phyloP scores from a whole-genome alignment of 2,329 filamentous ascomycete species.

The Exophiala calicioides region DNA sequence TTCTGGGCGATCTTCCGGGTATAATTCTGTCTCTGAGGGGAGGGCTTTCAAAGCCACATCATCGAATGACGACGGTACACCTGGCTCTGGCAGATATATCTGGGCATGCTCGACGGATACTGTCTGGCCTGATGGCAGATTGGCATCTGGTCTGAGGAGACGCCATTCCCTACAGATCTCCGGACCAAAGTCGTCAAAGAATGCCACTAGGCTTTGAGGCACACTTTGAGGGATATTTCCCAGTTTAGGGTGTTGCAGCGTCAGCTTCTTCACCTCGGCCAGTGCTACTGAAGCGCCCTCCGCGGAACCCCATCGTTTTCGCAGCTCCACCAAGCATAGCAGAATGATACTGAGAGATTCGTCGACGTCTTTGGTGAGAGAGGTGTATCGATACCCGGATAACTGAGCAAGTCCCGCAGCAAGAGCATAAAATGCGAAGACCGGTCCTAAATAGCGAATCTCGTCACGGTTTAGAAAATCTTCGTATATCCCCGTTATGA shows the following conservation, averaged over 20 bases:
- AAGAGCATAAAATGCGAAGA: constrained; percentile 17
- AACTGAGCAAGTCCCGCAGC: constrained; percentile 16
- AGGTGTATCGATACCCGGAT: constrained; percentile 1
- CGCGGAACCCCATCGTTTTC: constrained; percentile 15
- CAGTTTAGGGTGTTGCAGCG: background rate
- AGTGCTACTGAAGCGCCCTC: constrained; percentile 7
- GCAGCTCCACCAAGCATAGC: constrained; percentile 7
- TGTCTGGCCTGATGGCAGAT: background rate
- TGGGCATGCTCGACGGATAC: background rate
- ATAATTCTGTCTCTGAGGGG: background rate
- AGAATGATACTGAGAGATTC: constrained; percentile 15
- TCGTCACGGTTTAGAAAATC: constrained; percentile 45
- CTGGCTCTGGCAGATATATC: background rate
- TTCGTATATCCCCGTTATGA: constrained; percentile 45
- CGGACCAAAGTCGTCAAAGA: constrained; percentile 17
- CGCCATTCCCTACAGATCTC: constrained; percentile 11
- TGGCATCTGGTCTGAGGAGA: background rate
- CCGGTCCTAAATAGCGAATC: constrained; percentile 14
- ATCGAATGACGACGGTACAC: too few species aligned
- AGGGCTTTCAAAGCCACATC: background rate
- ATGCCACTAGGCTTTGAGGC: constrained; percentile 1
- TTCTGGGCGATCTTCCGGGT: background rate
- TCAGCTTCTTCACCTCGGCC: constrained; percentile 12
- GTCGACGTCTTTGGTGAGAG: background rate
- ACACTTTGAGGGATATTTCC: constrained; percentile 1